Evolutionary conservation across 331 rosid genomes (phyloP), one percentile per base, ranked within the genome.

Genomic region (Dryas integrifolia): DNA sequence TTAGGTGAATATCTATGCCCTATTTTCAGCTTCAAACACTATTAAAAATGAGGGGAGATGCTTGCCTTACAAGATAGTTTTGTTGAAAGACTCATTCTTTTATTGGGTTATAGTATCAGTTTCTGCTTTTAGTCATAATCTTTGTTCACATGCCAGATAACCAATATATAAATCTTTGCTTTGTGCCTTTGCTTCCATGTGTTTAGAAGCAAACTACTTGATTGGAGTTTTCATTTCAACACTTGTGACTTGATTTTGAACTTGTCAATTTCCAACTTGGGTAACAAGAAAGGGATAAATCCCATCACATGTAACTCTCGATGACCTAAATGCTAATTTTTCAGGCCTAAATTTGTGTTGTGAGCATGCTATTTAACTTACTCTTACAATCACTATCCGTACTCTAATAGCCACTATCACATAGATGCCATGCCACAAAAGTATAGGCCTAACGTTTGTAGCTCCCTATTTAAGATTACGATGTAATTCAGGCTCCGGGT

Each of bases 181-280:
- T 35, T 58, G 16, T 13, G 41, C 43, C 35, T 13, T 58, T 58
- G 18, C 13, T 58, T 30, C 15, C 64, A 30, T 43, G 64, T 58
- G 18, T 58, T 30, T 58, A 58, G 64, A 58, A 58, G 41, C 62
- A 58, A 58, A 6, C 44, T 59, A 35, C 9, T 44, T 44, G 47
- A 24, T 63, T 9, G 15, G 69, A n/a, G 69, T 43, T 63, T 63
- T 35, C 35, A n/a, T 63, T 63, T 63, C 69, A 63, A 13, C 51
- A 43, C 18, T 43, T 48, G 16, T 9, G 52, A 43, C 15, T 41
- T 43, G 38, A 47, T 65, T 18, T n/a, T 18, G 70, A n/a, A 18
- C 55, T 21, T 21, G 55, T 45, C 9, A 3, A 44, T 65, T 21
- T 65, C 41, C 40, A 10, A 18, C 40, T 45, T 6, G 39, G 4